phyloP scores from a whole-genome alignment of 257 asterid genomes.

The Solanum lycopersicoides region DNA sequence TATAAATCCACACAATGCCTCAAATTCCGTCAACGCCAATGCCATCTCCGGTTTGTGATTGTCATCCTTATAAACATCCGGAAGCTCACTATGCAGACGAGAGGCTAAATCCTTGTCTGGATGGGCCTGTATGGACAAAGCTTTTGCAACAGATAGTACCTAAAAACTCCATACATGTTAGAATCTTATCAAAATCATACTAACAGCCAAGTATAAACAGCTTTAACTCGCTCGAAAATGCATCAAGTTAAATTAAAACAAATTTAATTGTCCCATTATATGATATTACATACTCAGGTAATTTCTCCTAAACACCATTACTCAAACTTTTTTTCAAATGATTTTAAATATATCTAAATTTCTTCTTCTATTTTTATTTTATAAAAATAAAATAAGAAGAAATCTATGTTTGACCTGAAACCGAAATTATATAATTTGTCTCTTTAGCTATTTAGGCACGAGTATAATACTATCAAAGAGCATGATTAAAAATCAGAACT shows the following conservation, averaged over 20 bases:
- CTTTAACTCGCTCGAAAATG: neutral
- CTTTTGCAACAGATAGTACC: slow-evolving; percentile 90
- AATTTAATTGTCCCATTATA: neutral
- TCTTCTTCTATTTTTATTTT: neutral
- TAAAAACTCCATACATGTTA: slow-evolving; percentile 2
- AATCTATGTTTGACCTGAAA: neutral
- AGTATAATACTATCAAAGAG: neutral
- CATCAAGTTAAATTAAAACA: neutral
- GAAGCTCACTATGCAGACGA: slow-evolving; percentile 53
- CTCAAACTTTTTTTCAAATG: neutral
- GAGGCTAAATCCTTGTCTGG: slow-evolving; percentile 83
- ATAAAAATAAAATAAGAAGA: too few species aligned
- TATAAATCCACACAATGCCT: slow-evolving; percentile 82
- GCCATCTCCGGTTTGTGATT: slow-evolving; percentile 99
- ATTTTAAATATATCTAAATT: too few species aligned
- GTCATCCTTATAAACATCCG: slow-evolving; percentile 66
- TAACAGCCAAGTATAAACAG: neutral
- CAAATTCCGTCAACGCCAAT: slow-evolving; percentile 75
- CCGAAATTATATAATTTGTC: neutral
- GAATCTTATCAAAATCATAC: neutral
- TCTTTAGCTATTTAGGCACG: neutral
- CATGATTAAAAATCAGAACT: neutral
- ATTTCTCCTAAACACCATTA: neutral
- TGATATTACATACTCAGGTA: neutral
- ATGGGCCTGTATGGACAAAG: slow-evolving; percentile 93